These are phyloP conservation scores for Cryptosporidium xiaoi DNA, from an alignment of 169 alveolate genomes.

Conservation along the genomic window DNA sequence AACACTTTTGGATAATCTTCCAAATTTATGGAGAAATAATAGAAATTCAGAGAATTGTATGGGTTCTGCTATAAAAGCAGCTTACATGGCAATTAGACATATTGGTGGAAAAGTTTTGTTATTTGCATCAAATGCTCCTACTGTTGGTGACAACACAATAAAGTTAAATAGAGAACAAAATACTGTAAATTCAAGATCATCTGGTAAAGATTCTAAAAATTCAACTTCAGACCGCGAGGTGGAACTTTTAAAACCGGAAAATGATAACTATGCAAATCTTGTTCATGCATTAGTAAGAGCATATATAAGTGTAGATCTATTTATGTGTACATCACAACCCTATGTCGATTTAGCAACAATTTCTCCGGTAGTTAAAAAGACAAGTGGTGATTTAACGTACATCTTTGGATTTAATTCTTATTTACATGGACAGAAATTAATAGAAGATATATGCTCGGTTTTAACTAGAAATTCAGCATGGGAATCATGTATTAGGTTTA, in stretches of 20 bases:
- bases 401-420: conserved; percentile 79
- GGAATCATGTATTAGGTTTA: conserved; percentile 97
- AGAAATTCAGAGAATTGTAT: conserved; percentile 84
- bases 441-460: conserved; percentile 53
- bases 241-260: conserved; percentile 82
- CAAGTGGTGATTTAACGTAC: conserved; percentile 87
- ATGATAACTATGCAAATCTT: conserved; percentile 77
- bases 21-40: conserved; percentile 87
- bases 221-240: conserved; percentile 79
- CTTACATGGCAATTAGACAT: conserved; percentile 90
- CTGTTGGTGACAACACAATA: conserved; percentile 86
- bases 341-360: conserved; percentile 80
- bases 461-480: conserved; percentile 85
- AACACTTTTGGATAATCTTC: conserved; percentile 85
- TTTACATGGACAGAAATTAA: conserved; percentile 79
- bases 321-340: conserved; percentile 85
- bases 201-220: conserved; percentile 73
- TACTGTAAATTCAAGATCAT: conserved; percentile 30
- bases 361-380: conserved; percentile 81
- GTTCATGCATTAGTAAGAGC: conserved; percentile 77
- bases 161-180: conserved; percentile 80
- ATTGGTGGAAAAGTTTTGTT: conserved; percentile 94
- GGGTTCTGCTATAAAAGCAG: conserved; percentile 92
- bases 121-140: conserved; percentile 86
- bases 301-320: conserved; percentile 84